Percentiles rank a stretch among this genome's conserved stretches.
phyloP scores from a whole-genome alignment of 345 rosid species.

The sweet orange (Citrus sinensis) region DVS_A1.0 CM039165.1:24916001-24916500 shows the following conservation, averaged over 20 bases:
- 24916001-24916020: neutral
- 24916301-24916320: neutral
- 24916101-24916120: no score
- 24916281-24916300: neutral
- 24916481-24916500: neutral
- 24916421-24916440: constrained; percentile 34
- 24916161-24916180: no score
- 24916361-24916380: constrained; percentile 19
- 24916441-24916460: constrained; percentile 28
- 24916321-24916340: neutral
- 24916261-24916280: neutral
- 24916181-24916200: no score
- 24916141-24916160: no score
- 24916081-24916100: neutral
- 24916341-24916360: neutral
- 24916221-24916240: neutral
- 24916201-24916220: no score
- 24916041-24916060: neutral
- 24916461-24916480: constrained; percentile 22
- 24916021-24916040: neutral
- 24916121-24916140: no score
- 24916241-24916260: neutral
- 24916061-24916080: neutral
- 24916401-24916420: constrained; percentile 41
- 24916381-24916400: constrained; percentile 30